phyloP scores from a whole-genome alignment of 441 rosid genomes.

The Arabidopsis lyrata region DNA sequence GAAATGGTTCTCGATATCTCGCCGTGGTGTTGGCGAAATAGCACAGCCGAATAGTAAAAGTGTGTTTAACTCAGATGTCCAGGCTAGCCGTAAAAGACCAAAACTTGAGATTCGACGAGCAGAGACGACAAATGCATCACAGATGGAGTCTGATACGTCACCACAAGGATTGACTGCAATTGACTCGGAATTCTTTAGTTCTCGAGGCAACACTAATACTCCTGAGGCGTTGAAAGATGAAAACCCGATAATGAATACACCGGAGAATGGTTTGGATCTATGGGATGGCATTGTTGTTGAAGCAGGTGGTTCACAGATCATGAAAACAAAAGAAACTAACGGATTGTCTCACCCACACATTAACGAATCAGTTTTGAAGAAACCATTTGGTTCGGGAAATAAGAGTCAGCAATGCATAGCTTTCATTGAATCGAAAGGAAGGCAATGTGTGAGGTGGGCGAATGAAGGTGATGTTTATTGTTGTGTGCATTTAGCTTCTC shows the following conservation, averaged over 20 bases:
- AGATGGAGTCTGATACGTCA: slow-evolving; percentile 54
- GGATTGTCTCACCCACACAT: slow-evolving; percentile 43
- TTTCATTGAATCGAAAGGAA: slow-evolving; percentile 92
- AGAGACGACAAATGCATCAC: slow-evolving; percentile 70
- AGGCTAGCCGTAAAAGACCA: slow-evolving; percentile 76
- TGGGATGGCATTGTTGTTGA: slow-evolving; percentile 86
- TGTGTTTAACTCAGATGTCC: slow-evolving; percentile 57
- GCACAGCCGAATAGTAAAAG: slow-evolving; percentile 53
- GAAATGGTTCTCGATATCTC: slow-evolving; percentile 83
- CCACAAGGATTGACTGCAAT: slow-evolving; percentile 56
- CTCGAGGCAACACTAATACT: slow-evolving; percentile 52
- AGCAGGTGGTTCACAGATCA: slow-evolving; percentile 55
- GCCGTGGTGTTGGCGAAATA: slow-evolving; percentile 51
- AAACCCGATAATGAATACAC: slow-evolving; percentile 50
- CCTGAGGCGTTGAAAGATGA: slow-evolving; percentile 50
- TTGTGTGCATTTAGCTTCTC: slow-evolving; percentile 98
- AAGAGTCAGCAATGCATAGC: slow-evolving; percentile 89
- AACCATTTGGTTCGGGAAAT: slow-evolving; percentile 59
- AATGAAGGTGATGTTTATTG: slow-evolving; percentile 97
- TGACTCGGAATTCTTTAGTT: slow-evolving; percentile 66
- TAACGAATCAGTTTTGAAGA: slow-evolving; percentile 45
- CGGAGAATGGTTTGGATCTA: slow-evolving; percentile 58
- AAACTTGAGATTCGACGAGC: slow-evolving; percentile 98
- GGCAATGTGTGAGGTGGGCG: slow-evolving; percentile 98
- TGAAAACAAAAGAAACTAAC: slow-evolving; percentile 42